Base-by-base conservation (phyloP, 768 basidiomycete species). In the Amylocystis lapponica region DNA sequence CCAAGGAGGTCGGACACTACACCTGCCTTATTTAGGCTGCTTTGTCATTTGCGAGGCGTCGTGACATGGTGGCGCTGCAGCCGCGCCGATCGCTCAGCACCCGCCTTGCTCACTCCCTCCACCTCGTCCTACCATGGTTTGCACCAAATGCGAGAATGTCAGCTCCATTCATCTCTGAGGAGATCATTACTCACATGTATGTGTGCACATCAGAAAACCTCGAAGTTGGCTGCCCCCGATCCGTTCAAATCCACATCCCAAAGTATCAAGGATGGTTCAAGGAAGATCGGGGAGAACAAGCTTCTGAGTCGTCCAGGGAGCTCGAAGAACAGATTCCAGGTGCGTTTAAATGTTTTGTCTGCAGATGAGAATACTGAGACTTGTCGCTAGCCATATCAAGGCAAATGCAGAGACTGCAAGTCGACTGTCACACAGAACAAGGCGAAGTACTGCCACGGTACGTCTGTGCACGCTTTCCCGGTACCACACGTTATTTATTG, bases 401-500 rank as follows among this genome's bases (percentile, higher is more conserved):
- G 76, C 27, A 89, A 86, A 61, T 92, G 88, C 60, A 91, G 85
- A 63, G 88, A 89, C 55, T 92, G 89, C 59, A 90, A 90, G 64
- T 82, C 83, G 56, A 72, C 80, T 1, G 78, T 79, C 34, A 89
- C 88, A 8, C 89, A 92, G 73, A 90, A 90, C 60, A 78, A 74
- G 56, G 89, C 84, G 27, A 91, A 89, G 66, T 91, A 87, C 64
- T 92, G 89, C 55, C 88, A 92, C 73, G 84, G 88, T 86, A 55
- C 47, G 77, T 58, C 43, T 31, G 3, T 39, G 35, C 43, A 33
- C n/a, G n/a, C n/a, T 27, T 47, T 51, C 16, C 44, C 34, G 33
- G 11, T 31, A 21, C 34, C 17, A n/a, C 21, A n/a, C 12, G 3
- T 9, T 12, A 26, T 17, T 35, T 11, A 29, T 27, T 20, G 4